These are phyloP conservation scores for Selaginella tamariscina DNA, from an alignment of 75 land plant genomes.

Conservation along the genomic window DNA sequence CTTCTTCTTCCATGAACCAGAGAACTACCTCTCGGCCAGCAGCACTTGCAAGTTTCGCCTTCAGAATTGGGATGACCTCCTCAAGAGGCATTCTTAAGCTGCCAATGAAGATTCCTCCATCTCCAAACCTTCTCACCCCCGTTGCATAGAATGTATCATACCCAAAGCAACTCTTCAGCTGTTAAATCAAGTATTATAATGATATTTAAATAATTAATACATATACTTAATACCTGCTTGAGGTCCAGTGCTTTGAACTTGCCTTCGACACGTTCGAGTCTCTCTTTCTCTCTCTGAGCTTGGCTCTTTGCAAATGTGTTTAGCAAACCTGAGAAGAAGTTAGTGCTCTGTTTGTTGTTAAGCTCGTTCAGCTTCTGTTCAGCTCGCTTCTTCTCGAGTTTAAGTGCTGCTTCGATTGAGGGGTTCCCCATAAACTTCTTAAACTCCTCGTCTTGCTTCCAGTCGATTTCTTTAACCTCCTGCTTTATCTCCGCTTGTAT, in stretches of 20 bases:
- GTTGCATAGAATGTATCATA: slow-evolving; percentile 85
- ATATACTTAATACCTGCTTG: slow-evolving; percentile 42
- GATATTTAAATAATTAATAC: not conserved
- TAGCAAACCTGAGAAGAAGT: slow-evolving; percentile 15
- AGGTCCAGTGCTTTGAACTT: slow-evolving; percentile 82
- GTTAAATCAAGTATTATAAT: slow-evolving; percentile 15
- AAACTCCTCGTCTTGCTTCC: slow-evolving; percentile 89
- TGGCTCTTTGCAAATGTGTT: slow-evolving; percentile 31
- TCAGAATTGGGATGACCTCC: slow-evolving; percentile 75
- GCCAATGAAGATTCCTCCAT: slow-evolving; percentile 94
- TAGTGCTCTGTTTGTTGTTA: slow-evolving; percentile 34
- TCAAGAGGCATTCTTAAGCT: slow-evolving; percentile 84
- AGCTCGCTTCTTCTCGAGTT: slow-evolving; percentile 87
- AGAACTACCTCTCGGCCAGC: slow-evolving; percentile 79
- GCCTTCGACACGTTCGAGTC: slow-evolving; percentile 66
- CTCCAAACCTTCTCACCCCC: slow-evolving; percentile 91
- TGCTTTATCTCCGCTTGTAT: slow-evolving; percentile 7
- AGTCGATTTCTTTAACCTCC: slow-evolving; percentile 58
- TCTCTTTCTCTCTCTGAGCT: slow-evolving; percentile 49
- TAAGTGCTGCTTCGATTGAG: slow-evolving; percentile 87
- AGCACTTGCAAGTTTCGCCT: slow-evolving; percentile 68
- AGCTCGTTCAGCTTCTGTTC: slow-evolving; percentile 68
- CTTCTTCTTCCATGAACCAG: slow-evolving; percentile 90
- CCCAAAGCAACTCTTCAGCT: slow-evolving; percentile 83
- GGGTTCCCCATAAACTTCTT: slow-evolving; percentile 97